Conservation (phyloP, 768 basidiomycete genomes). For the Botryobasidium botryosum region DNA sequence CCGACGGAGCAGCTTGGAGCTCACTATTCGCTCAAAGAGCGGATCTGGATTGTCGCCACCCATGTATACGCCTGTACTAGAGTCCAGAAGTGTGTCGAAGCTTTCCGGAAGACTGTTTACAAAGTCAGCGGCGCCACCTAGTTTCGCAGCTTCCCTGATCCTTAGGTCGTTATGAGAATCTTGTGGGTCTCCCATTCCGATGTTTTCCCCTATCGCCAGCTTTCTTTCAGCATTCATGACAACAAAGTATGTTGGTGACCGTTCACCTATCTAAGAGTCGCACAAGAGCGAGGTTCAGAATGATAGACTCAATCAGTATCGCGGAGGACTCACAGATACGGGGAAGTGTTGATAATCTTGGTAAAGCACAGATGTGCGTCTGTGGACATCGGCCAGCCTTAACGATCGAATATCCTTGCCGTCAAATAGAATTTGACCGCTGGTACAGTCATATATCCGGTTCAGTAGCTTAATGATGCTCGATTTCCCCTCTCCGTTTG, state of each 20-base stretch:
- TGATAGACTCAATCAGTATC: neutral
- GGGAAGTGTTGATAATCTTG: constrained; percentile 27
- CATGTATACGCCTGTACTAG: neutral
- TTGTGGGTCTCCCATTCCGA: constrained; percentile 22
- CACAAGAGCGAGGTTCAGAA: too few relatives aligned
- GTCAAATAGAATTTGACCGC: constrained; percentile 25
- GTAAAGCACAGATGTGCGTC: constrained; percentile 25
- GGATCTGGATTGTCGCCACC: neutral
- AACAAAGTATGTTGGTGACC: too few relatives aligned
- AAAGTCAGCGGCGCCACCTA: constrained; percentile 9
- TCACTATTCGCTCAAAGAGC: too few relatives aligned
- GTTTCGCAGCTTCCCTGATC: constrained; percentile 7
- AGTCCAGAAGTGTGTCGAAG: constrained; percentile 5
- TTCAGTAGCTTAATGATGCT: constrained; percentile 21
- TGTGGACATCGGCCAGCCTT: constrained; percentile 20
- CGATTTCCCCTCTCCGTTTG: constrained; percentile 29
- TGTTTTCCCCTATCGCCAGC: constrained; percentile 26
- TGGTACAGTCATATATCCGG: constrained; percentile 14
- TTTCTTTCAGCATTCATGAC: too few relatives aligned
- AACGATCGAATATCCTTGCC: constrained; percentile 22
- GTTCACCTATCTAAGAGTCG: neutral
- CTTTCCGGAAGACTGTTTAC: constrained; percentile 8
- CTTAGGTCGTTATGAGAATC: constrained; percentile 7
- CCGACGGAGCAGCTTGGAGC: too few relatives aligned
- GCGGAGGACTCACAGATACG: constrained; percentile 14